Conservation (phyloP, 108 stramenopile genomes). For the Pseudonitzschia pungens region DNA sequence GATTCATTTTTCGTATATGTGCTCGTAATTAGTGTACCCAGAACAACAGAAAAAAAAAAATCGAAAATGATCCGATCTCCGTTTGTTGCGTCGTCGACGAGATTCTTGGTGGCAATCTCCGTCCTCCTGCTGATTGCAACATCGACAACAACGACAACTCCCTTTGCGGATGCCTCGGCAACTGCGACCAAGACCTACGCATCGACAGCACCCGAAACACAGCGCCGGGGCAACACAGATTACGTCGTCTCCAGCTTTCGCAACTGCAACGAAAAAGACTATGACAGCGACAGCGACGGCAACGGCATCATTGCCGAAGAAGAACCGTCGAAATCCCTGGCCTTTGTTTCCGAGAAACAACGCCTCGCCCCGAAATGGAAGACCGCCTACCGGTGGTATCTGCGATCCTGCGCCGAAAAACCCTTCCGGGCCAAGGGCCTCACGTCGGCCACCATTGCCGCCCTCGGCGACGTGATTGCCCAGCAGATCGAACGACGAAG, state of each 20-base stretch:
- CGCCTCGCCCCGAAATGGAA: background rate
- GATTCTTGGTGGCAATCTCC: background rate
- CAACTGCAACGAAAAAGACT: background rate
- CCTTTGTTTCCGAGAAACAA: background rate
- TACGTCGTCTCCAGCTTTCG: background rate
- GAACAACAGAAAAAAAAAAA: no score
- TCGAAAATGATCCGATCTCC: background rate
- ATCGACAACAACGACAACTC: background rate
- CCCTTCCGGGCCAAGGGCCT: background rate
- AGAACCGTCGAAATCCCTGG: background rate
- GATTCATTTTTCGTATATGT: no score
- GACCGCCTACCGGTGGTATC: slow-evolving; percentile 7
- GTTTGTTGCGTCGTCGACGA: background rate
- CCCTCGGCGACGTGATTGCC: slow-evolving; percentile 24
- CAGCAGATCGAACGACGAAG: slow-evolving; percentile 7
- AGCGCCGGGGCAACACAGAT: background rate
- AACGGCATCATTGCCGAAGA: no score
- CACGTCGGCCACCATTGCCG: slow-evolving; percentile 3
- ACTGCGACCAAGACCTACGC: background rate
- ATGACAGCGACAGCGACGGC: background rate
- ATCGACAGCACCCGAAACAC: background rate
- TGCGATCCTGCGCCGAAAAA: background rate
- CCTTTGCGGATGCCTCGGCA: background rate
- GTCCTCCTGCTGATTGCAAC: background rate
- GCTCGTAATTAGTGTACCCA: no score